A percentile compares a stretch with the other conserved stretches of the same genome.
These are phyloP conservation scores for Prillingera fragicola DNA, from an alignment of 1,284 basidiomycete species.

Conservation along the genomic window DNA sequence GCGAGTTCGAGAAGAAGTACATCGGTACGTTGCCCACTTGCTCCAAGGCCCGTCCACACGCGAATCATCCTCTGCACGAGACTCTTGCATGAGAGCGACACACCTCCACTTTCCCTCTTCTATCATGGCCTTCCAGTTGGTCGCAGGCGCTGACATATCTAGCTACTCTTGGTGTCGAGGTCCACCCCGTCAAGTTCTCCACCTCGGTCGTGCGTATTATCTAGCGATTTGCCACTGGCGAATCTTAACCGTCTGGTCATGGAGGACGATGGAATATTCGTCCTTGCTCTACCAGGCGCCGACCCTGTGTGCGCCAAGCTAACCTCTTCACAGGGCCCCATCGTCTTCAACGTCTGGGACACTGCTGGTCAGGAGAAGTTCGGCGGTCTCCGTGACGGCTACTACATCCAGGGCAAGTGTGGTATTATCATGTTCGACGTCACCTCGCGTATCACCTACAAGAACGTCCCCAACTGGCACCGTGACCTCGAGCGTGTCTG, in stretches of 20 bases:
- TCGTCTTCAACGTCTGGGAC: constrained; percentile 99
- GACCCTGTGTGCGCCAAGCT: neutral
- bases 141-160: no score
- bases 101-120: no score
- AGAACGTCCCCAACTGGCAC: constrained; percentile 99
- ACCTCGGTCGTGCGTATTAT: constrained; percentile 68
- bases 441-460: constrained; percentile 99
- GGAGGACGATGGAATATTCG: no score
- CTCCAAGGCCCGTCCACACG: no score
- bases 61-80: neutral
- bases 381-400: constrained; percentile 93
- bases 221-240: neutral
- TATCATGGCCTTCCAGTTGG: no score
- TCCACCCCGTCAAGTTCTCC: constrained; percentile 91
- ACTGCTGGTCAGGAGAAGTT: constrained; percentile 99
- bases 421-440: constrained; percentile 99
- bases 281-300: neutral
- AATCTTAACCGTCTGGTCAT: no score
- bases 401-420: constrained; percentile 98
- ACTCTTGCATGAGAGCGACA: no score
- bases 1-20: constrained; percentile 99
- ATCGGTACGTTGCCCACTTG: constrained; percentile 69
- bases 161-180: constrained; percentile 99
- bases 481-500: constrained; percentile 98
- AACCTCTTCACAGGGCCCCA: constrained; percentile 60